Base-by-base conservation (phyloP, 179 eudicot genomes). In the Camellia oleifera region DNA sequence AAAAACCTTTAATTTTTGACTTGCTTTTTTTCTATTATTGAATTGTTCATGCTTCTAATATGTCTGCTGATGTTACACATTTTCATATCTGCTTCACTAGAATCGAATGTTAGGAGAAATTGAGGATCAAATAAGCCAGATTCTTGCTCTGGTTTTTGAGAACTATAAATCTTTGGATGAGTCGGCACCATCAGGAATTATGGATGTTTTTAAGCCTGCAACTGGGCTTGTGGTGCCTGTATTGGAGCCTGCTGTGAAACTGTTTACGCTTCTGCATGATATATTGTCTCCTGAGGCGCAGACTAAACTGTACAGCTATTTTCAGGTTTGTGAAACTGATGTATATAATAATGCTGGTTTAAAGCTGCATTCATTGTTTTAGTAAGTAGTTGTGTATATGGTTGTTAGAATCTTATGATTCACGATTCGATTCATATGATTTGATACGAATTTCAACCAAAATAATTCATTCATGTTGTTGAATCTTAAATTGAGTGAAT, bases 111-210 rank as follows among this genome's bases (percentile, higher is more conserved):
- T 95, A 75, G 98, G 98, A 79, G 98, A 95, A 83, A 86, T 93
- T 62, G 94, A 91, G 75, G 98, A 95, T 66, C 92, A 95, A 77
- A 89, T 95, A 11, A 96, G 92, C 79, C 94, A 93, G 85, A 91
- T 91, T 69, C 90, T 95, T 65, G 89, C 97, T 81, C 86, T 92
- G 72, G 90, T 86, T 57, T 95, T 95, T 84, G 97, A 92, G 82
- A 95, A 95, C 69, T 95, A 92, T 87, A 93, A 95, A 81, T 88
- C 98, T 17, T 83, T 95, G 74, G 98, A 95, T 79, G 98, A 95
- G 80, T 86, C 87, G 54, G 76, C 85, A 10, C 84, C 92, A 17
- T 89, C 97, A 9, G 98, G 97, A 69, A 84, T 95, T 1, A 58
- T 78, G 66, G 97, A 95, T 65, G 92, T 91, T 72, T 90, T 95